Conservation (phyloP, 495 filamentous ascomycete genomes). For the Penicillium bovifimosum region DNA sequence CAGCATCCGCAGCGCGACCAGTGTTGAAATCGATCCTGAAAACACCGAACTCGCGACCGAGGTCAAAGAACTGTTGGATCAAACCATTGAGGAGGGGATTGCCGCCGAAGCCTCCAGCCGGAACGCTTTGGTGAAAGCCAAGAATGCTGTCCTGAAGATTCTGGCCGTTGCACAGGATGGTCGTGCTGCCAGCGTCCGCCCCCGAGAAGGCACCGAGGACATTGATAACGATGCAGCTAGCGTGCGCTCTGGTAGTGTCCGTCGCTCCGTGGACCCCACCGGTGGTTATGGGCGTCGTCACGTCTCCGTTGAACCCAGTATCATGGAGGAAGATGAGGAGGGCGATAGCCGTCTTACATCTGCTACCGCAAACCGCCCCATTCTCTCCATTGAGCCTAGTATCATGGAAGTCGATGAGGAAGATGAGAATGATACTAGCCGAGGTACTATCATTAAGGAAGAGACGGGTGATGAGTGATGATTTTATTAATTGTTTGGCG, state of each 20-base stretch:
- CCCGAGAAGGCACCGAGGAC: conserved; percentile 38
- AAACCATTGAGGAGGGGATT: conserved; percentile 65
- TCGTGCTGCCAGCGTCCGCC: conserved; percentile 28
- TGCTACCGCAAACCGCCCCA: conserved; percentile 11
- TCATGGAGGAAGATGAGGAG: conserved; percentile 48
- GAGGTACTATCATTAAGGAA: conserved; percentile 42
- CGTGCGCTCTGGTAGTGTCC: conserved; percentile 36
- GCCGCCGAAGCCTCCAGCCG: conserved; percentile 64
- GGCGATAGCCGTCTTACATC: conserved; percentile 21
- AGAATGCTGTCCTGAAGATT: conserved; percentile 52
- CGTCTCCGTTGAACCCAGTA: conserved; percentile 41
- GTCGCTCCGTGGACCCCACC: conserved; percentile 37
- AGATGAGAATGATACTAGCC: conserved; percentile 49
- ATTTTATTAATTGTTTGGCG: conserved; percentile 11
- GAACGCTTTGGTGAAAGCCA: conserved; percentile 75
- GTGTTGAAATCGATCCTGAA: conserved; percentile 31
- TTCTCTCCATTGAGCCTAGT: conserved; percentile 28
- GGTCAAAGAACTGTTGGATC: conserved; percentile 50
- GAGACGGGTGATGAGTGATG: conserved; percentile 40
- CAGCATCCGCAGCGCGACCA: conserved; percentile 34
- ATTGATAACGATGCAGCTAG: conserved; percentile 30
- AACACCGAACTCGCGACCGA: conserved; percentile 35
- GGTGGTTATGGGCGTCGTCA: conserved; percentile 20
- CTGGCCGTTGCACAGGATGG: conserved; percentile 35
- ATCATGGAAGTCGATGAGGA: conserved; percentile 49